phyloP scores from a whole-genome alignment of 108 stramenopile genomes.

The Skeletonema grethae region DNA sequence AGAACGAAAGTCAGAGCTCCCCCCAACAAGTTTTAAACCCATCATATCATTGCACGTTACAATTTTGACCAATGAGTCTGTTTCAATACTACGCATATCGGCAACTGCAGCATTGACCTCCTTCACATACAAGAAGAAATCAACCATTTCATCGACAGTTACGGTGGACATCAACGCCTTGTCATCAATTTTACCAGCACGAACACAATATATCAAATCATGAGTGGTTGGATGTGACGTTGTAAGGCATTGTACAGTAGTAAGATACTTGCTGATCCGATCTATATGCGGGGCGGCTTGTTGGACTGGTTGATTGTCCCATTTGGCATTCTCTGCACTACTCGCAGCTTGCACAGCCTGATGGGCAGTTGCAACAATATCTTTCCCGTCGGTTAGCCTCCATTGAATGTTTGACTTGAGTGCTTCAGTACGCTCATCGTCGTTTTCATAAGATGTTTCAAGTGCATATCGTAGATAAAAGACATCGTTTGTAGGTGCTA shows the following conservation, averaged over 20 bases:
- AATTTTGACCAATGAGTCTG: conserved; percentile 55
- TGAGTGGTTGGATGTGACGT: conserved; percentile 45
- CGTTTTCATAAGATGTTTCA: conserved; percentile 32
- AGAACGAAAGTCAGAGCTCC: conserved; percentile 61
- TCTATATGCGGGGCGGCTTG: conserved; percentile 57
- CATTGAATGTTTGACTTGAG: conserved; percentile 57
- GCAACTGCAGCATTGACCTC: conserved; percentile 75
- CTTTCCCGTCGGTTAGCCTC: conserved; percentile 53
- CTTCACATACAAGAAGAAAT: conserved; percentile 83
- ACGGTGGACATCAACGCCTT: conserved; percentile 62
- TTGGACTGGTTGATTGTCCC: conserved; percentile 78
- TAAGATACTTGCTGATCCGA: conserved; percentile 56
- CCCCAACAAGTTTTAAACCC: conserved; percentile 72
- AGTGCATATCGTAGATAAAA: conserved; percentile 81
- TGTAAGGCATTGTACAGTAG: conserved; percentile 51
- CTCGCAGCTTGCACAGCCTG: conserved; percentile 52
- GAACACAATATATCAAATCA: conserved; percentile 81
- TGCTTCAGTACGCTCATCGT: conserved; percentile 28
- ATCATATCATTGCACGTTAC: conserved; percentile 74
- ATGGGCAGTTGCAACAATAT: conserved; percentile 61
- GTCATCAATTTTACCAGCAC: conserved; percentile 86
- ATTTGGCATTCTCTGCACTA: conserved; percentile 29
- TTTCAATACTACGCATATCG: conserved; percentile 59
- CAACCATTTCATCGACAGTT: conserved; percentile 59
- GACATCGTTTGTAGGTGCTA: conserved; percentile 39